Evolutionary conservation across 202 grass and related monocot genomes (phyloP), one percentile per base, ranked within the genome.

Genomic region (Schoenoplectus triqueter): DNA sequence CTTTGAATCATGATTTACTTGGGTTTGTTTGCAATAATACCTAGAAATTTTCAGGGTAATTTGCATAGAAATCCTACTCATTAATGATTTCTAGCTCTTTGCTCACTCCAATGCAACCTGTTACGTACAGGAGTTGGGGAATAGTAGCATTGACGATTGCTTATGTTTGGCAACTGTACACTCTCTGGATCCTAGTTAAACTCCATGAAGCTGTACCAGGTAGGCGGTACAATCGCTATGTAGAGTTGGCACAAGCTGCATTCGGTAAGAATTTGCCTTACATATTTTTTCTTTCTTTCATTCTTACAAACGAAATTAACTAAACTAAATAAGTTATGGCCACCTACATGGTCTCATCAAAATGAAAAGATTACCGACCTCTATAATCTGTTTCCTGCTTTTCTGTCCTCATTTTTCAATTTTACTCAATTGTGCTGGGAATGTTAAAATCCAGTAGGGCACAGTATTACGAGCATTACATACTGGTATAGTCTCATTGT

Each of bases 131-230:
- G 96, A 98, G 91, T 85, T 98, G 93, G 95, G 95, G 95, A 20
- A 94, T 98, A 86, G 89, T 98, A 75, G 88, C 93, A 57, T 21
- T 98, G n/a, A 92, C 88, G 39, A 85, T 94, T 90, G 95, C 95
- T 87, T 98, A 98, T 69, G 86, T 90, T 82, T 98, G 95, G 95
- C 95, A 98, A 95, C 84, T 98, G 41, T 95, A 98, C 88, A 98
- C 95, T 7, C 91, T 95, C 11, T 95, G 91, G 91, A 88, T 98
- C 77, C 91, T 98, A 11, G 91, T 98, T 69, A 98, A 94, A 75
- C 91, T 98, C 90, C 92, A 98, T 85, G 96, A 98, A 92, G 96
- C 91, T 66, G 90, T 95, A 19, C 95, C 95, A 56, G 93, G 95
- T 65, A 92, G 87, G 86, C 93, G 95, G 82, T 98, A 98, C 80